These are phyloP conservation scores for Agrocybe pediades DNA, from an alignment of 768 basidiomycete species.

Conservation along the genomic window DNA sequence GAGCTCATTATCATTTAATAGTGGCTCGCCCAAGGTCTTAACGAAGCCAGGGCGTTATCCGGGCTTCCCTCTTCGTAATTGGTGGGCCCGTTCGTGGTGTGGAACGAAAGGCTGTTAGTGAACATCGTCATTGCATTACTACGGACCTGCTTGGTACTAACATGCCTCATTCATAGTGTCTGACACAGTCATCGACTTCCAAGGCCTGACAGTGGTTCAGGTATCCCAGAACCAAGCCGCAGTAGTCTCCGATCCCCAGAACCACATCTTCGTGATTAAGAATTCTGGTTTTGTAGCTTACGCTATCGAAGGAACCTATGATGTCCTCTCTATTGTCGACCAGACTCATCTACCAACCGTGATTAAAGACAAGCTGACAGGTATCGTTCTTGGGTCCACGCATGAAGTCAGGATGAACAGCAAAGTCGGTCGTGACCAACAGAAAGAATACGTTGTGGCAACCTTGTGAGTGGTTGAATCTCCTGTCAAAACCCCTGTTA, in stretches of 20 bases:
- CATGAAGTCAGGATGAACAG: conserved; percentile 83
- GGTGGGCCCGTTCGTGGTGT: conserved; percentile 80
- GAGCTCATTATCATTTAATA: conserved; percentile 10
- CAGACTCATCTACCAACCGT: conserved; percentile 72
- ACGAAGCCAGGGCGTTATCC: conserved; percentile 80
- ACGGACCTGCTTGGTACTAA: not conserved
- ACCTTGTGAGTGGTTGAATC: conserved; percentile 55
- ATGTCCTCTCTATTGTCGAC: conserved; percentile 80
- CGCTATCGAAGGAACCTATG: conserved; percentile 76
- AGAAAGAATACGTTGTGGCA: conserved; percentile 75
- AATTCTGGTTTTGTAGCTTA: conserved; percentile 80
- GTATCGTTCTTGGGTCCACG: conserved; percentile 64
- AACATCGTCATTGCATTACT: not conserved
- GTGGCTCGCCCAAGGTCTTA: conserved; percentile 78
- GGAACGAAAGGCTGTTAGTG: conserved; percentile 71
- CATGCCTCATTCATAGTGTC: conserved; percentile 50
- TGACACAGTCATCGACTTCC: conserved; percentile 80
- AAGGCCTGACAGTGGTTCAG: conserved; percentile 82
- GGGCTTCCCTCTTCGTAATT: conserved; percentile 72
- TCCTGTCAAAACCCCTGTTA: conserved; percentile 1
- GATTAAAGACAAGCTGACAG: conserved; percentile 65
- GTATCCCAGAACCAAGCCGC: conserved; percentile 84
- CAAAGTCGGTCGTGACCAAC: conserved; percentile 38
- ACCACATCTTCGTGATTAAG: conserved; percentile 79
- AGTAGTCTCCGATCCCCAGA: conserved; percentile 77